Percentiles rank a stretch among this genome's conserved stretches.
phyloP scores from a whole-genome alignment of 2,329 filamentous ascomycete species.

The Plectosphaerella sp. region DNA sequence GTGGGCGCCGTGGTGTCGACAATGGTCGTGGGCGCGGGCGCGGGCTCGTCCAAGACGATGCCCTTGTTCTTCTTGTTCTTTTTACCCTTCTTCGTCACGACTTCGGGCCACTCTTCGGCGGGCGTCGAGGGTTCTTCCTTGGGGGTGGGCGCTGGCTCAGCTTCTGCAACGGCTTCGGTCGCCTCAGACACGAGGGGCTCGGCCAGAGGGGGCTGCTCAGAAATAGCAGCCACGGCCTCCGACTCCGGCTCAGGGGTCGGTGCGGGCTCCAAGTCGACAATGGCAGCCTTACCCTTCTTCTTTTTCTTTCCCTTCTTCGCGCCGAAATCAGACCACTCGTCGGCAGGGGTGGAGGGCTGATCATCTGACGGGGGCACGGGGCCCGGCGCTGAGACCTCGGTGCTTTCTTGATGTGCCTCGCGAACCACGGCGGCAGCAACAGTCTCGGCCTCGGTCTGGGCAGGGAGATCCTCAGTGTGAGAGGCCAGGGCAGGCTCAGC shows the following conservation, averaged over 20 bases:
- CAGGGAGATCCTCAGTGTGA: background rate
- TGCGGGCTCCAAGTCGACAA: background rate
- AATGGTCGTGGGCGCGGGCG: background rate
- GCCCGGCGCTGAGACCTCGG: background rate
- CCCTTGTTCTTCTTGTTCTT: constrained; percentile 15
- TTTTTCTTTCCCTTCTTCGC: constrained; percentile 5
- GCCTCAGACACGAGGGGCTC: too few relatives aligned
- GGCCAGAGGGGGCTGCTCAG: too few relatives aligned
- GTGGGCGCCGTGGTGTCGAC: background rate
- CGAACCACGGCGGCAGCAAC: background rate
- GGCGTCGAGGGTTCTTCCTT: background rate
- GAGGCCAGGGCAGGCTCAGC: background rate
- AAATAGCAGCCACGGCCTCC: background rate
- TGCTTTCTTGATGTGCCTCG: background rate
- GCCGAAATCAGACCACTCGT: constrained; percentile 9
- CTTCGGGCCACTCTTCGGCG: constrained; percentile 3
- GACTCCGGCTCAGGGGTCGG: background rate
- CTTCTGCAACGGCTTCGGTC: too few relatives aligned
- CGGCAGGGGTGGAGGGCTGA: background rate
- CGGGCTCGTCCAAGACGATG: background rate
- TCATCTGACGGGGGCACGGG: background rate
- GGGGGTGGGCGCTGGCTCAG: background rate
- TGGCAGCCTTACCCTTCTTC: background rate
- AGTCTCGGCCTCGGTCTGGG: background rate
- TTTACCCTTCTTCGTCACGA: constrained; percentile 25